Evolutionary conservation across 495 filamentous ascomycete genomes (phyloP).

Genomic region (Hypoxylon fuscum): DNA sequence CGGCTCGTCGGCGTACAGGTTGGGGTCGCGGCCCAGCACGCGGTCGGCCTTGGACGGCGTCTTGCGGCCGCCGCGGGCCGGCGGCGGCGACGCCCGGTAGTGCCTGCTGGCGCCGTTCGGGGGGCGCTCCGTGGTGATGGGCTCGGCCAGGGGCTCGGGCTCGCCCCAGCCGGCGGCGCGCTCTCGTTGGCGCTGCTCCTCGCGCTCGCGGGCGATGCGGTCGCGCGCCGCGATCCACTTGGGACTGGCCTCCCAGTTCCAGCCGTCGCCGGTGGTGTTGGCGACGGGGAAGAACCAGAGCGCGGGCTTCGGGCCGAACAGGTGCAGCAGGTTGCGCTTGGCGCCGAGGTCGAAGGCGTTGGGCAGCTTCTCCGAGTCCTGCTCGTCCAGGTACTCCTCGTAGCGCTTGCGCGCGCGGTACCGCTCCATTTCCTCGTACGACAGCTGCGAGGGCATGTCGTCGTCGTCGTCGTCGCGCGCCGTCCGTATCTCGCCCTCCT

Average conservation of each 20-base stretch:
- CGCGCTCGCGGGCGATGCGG: conserved; percentile 63
- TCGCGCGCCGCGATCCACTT: conserved; percentile 76
- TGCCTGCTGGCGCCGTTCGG: conserved; percentile 45
- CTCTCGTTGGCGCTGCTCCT: conserved; percentile 67
- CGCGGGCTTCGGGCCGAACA: conserved; percentile 76
- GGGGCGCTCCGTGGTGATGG: conserved; percentile 18
- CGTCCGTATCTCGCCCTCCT: conserved; percentile 75
- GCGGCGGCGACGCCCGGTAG: conserved; percentile 33
- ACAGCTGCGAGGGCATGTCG: conserved; percentile 48
- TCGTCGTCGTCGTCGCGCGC: conserved; percentile 21
- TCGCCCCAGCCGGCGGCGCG: conserved; percentile 64
- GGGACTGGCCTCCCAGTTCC: conserved; percentile 86
- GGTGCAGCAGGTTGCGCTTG: conserved; percentile 77
- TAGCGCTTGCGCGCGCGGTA: conserved; percentile 77
- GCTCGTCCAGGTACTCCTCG: conserved; percentile 86
- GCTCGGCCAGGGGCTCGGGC: conserved; percentile 28
- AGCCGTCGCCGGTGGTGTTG: conserved; percentile 91
- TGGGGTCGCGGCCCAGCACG: conserved; percentile 59
- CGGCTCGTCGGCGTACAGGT: conserved; percentile 54
- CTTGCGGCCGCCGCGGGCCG: conserved; percentile 28
- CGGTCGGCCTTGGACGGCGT: conserved; percentile 60
- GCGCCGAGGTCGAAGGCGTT: conserved; percentile 92
- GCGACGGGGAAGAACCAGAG: conserved; percentile 84
- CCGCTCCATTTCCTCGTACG: conserved; percentile 76
- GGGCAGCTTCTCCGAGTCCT: conserved; percentile 84